Conservation (phyloP, 176 grass and related monocot genomes). For the Aegilops sharonensis region DNA sequence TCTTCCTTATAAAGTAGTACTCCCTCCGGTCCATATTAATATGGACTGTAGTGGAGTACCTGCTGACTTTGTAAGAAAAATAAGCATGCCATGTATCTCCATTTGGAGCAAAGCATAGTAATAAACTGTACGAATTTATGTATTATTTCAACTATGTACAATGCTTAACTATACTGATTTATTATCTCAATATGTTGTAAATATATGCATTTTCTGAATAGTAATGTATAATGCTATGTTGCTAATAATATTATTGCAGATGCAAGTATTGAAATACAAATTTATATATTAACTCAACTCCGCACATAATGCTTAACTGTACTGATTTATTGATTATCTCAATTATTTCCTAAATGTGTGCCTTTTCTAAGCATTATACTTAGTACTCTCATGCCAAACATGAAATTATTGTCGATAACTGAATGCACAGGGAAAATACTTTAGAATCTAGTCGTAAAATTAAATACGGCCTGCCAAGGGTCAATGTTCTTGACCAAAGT, state of each 20-base stretch:
- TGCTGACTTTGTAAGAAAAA: constrained; percentile 2
- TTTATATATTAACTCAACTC: constrained; percentile 4
- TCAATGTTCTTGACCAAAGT: not conserved
- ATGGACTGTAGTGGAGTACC: not conserved
- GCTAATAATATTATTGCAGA: not conserved
- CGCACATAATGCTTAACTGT: not conserved
- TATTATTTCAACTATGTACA: constrained; percentile 8
- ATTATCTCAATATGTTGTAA: not conserved
- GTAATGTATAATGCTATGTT: not conserved
- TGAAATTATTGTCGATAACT: not conserved
- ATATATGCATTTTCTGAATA: not conserved
- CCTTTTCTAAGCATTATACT: not conserved
- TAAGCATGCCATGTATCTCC: not conserved
- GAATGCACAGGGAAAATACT: not conserved
- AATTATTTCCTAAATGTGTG: not conserved
- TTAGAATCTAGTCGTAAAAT: not conserved
- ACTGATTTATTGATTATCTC: not conserved
- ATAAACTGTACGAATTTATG: not conserved
- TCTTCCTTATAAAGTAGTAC: not conserved
- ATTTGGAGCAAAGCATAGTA: not conserved
- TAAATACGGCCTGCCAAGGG: not conserved
- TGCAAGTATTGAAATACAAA: not conserved
- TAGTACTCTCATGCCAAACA: not conserved
- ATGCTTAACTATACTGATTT: not conserved
- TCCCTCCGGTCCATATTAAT: no score